Percentiles rank a stretch among this genome's conserved stretches.
phyloP scores from a whole-genome alignment of 495 filamentous ascomycete species.

The Penicillium desertorum region DNA sequence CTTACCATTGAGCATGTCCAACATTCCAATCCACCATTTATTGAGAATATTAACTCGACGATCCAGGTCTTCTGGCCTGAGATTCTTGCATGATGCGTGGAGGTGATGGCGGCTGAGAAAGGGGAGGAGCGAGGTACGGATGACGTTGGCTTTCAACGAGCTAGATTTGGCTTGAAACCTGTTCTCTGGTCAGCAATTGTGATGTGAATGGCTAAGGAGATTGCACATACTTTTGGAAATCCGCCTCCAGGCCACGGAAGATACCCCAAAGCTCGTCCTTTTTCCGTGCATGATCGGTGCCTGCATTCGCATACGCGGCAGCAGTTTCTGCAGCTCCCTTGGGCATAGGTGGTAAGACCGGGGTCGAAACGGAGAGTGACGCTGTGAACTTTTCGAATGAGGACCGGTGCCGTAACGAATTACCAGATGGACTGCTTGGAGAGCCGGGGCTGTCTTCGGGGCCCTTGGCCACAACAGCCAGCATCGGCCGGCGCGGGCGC shows the following conservation, averaged over 20 bases:
- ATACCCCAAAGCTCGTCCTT: conserved; percentile 89
- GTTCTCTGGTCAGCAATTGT: conserved; percentile 19
- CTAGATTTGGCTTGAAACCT: conserved; percentile 75
- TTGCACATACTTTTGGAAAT: conserved; percentile 68
- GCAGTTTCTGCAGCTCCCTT: conserved; percentile 35
- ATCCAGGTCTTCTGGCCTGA: conserved; percentile 83
- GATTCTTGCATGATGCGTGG: conserved; percentile 65
- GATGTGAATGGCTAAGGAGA: not conserved
- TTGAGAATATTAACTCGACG: conserved; percentile 78
- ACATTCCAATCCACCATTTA: conserved; percentile 91
- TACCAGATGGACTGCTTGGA: conserved; percentile 50
- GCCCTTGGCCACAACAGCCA: conserved; percentile 50
- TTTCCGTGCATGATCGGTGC: conserved; percentile 50
- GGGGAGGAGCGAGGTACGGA: conserved; percentile 77
- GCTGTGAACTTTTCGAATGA: conserved; percentile 59
- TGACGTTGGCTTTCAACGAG: conserved; percentile 73
- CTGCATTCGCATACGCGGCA: conserved; percentile 39
- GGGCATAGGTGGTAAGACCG: conserved; percentile 53
- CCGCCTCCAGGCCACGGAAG: conserved; percentile 78
- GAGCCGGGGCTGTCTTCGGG: conserved; percentile 40
- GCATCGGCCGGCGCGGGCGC: conserved; percentile 52
- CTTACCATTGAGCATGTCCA: conserved; percentile 80
- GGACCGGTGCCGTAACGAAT: conserved; percentile 54
- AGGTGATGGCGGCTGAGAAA: conserved; percentile 72
- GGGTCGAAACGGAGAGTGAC: conserved; percentile 45